Base-by-base conservation (phyloP, 768 basidiomycete genomes). In the Lactarius evosmus region DNA sequence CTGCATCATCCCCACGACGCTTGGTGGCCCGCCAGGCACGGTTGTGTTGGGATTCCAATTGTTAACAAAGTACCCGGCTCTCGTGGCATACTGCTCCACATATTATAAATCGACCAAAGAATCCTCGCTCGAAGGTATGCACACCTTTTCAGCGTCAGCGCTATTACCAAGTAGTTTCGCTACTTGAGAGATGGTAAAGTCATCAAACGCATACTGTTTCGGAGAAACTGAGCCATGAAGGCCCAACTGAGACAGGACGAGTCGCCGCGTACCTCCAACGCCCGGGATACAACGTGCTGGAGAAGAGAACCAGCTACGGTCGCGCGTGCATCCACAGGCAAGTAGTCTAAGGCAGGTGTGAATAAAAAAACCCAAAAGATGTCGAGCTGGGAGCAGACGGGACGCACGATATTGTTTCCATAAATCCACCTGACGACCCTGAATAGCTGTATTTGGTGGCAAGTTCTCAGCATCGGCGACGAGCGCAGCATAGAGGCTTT, bases 151-250 rank as follows among this genome's bases (percentile, higher is more conserved):
- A 11, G 74, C 78, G 69, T 87, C 86, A 8, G 72, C 74, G 0
- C 74, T 74, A 58, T 80, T 82, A 22, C 81, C 82, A 3, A 87
- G 74, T 5, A 78, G 62, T 65, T 82, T 84, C 0, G 85, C 82
- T 2, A 86, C 86, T 75, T 87, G 86, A 1, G 84, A 83, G 55
- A 87, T 83, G 1, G 82, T 74, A 67, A 87, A 87, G 66, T 87
- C 86, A 60, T 79, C 80, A 70, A 87, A 87, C 1, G 85, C 78
- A 67, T 87, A 79, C 86, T 87, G 34, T 32, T 30, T 19, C 29
- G 29, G 51, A 8, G 1, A 30, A 32, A 32, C 29, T 7, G 29
- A 9, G 29, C 16, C 3, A 6, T 16, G 17, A 4, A 38, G 16
- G 3, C 33, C 5, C 7, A 19, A 46, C n/a, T 32, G 17, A 33